Conservation (phyloP, 73 alveolate genomes). For the Stentor coeruleus region DNA sequence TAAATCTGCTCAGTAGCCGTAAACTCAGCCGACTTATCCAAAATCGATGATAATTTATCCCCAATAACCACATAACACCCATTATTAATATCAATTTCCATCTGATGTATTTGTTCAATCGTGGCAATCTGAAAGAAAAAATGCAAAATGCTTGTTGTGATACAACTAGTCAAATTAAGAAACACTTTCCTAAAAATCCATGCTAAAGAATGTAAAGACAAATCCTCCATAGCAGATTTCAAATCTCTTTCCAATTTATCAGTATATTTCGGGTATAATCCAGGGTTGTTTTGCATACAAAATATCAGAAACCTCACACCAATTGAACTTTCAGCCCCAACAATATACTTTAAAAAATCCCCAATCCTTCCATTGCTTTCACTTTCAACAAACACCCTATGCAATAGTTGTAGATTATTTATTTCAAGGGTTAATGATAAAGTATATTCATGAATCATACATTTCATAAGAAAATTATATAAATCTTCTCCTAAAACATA, state of each 20-base stretch:
- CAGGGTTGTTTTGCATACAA: neutral
- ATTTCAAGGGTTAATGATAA: neutral
- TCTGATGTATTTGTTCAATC: neutral
- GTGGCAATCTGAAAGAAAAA: conserved; percentile 3
- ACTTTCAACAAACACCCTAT: neutral
- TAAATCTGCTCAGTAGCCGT: neutral
- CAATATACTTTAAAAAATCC: neutral
- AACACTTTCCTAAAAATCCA: conserved; percentile 6
- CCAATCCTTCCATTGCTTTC: neutral
- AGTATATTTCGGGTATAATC: neutral
- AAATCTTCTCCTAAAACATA: neutral
- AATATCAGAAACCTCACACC: conserved; percentile 3
- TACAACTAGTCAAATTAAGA: neutral
- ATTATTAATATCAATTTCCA: neutral
- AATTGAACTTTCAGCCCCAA: neutral
- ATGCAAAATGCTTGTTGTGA: neutral
- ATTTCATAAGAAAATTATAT: neutral
- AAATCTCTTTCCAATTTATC: conserved; percentile 7
- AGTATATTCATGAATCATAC: neutral
- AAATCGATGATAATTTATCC: neutral
- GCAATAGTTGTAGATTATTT: neutral
- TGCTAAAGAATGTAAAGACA: neutral
- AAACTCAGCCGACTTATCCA: conserved; percentile 12
- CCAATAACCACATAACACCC: neutral
- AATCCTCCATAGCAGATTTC: neutral